Base-by-base conservation (phyloP, 2,329 filamentous ascomycete genomes). In the Colletotrichum sp. region DNA sequence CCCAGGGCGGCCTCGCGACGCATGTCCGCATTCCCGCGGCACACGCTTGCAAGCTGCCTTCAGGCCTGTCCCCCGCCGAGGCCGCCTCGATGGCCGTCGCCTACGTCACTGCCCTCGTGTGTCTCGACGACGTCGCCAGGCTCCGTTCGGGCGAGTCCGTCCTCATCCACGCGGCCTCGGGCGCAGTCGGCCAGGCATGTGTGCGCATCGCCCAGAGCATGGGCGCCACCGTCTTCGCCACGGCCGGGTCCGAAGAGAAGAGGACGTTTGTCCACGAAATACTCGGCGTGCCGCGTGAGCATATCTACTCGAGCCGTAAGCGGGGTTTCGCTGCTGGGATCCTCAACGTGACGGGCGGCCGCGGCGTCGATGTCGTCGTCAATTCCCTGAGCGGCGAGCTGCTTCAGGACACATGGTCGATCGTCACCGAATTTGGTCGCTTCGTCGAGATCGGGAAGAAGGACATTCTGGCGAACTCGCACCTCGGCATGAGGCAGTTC, bases 201-300 rank as follows among this genome's bases (percentile, higher is more conserved):
- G 68, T 75, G 6, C 64, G 68, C n/a, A 63, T 81, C 7, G 60
- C 77, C 43, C 34, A 74, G 52, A 30, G 52, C 21, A 24, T 78
- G 4, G 79, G 78, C 12, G 52, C 52, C 3, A 78, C 81, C 2
- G 78, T 86, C 1, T 85, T 82, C 43, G 79, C 77, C 6, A 87
- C 86, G 0, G 85, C 84, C 6, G 80, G 82, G 1, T 81, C 80
- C 6, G 63, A 79, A 2, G 81, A 79, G n/a, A 86, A 87, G 78
- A 80, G 79, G 7, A 74, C 81, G 3, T 74, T 85, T 2, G 75
- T 87, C 2, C 2, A 28, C 7, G 52, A 57, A 2, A 57, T 0
- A 4, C 26, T 57, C 4, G 52, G 21, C 4, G 14, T 57, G 21
- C 13, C 52, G 7, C 21, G 14, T 3, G 52, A 57, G 1, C 52